Percentiles rank a stretch among this genome's conserved stretches.
These are phyloP conservation scores for Ambrosiella xylebori DNA, from an alignment of 2,329 filamentous ascomycete species.

Conservation along the genomic window DNA sequence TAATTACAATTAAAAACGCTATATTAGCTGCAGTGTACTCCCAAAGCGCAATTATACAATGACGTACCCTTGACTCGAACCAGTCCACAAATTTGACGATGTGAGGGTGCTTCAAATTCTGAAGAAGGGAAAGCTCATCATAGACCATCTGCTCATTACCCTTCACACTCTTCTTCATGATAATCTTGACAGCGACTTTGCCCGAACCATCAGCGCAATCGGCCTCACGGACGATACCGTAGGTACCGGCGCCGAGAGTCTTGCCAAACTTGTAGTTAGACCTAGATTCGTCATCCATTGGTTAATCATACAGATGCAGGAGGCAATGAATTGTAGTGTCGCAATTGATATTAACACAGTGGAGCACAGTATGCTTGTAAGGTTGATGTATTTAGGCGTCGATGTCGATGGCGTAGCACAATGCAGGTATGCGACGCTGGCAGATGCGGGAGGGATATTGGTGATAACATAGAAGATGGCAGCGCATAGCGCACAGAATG, in stretches of 20 bases:
- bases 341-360: background rate
- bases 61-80: slow-evolving; percentile 89
- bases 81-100: slow-evolving; percentile 97
- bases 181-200: slow-evolving; percentile 94
- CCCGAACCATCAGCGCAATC: slow-evolving; percentile 50
- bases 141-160: slow-evolving; percentile 98
- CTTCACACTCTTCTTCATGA: slow-evolving; percentile 97
- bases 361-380: background rate
- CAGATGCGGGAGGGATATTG: background rate
- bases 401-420: background rate
- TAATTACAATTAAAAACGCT: slow-evolving; percentile 21
- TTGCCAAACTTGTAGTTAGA: slow-evolving; percentile 80
- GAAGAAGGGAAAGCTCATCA: slow-evolving; percentile 87
- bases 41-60: background rate
- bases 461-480: background rate
- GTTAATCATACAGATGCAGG: slow-evolving; percentile 13
- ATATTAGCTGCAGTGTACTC: background rate
- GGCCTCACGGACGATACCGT: slow-evolving; percentile 93
- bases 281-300: slow-evolving; percentile 28
- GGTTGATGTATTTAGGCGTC: background rate
- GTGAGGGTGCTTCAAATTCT: slow-evolving; percentile 77
- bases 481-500: background rate
- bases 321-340: slow-evolving; percentile 2
- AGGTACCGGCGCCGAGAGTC: slow-evolving; percentile 90
- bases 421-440: background rate